Conservation (phyloP, 208 protist genomes). For the Trypanosomatidae sp. region DNA sequence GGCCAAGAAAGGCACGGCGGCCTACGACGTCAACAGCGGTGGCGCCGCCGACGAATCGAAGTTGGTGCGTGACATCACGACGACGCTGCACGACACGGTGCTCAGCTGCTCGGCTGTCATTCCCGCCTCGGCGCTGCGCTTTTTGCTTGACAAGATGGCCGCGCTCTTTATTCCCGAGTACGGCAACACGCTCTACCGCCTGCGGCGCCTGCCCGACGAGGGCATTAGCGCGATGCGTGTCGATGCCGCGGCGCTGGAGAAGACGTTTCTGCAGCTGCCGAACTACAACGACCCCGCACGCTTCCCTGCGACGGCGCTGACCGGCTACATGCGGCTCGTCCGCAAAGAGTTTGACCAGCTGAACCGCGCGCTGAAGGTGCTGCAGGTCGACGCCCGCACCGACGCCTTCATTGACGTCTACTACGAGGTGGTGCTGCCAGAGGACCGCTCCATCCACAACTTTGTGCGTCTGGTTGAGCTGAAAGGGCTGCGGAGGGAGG, state of each 20-base stretch:
- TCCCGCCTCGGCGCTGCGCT: slow-evolving; percentile 59
- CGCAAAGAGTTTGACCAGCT: slow-evolving; percentile 81
- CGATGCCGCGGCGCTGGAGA: slow-evolving; percentile 76
- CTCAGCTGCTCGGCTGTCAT: slow-evolving; percentile 68
- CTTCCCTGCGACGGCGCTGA: slow-evolving; percentile 49
- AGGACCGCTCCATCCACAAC: slow-evolving; percentile 87
- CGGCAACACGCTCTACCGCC: slow-evolving; percentile 70
- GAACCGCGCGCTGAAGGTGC: slow-evolving; percentile 83
- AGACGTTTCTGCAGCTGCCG: slow-evolving; percentile 78
- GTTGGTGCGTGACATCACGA: slow-evolving; percentile 60
- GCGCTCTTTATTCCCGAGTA: slow-evolving; percentile 65
- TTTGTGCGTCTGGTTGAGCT: slow-evolving; percentile 87
- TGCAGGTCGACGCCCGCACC: slow-evolving; percentile 74
- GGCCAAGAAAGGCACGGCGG: slow-evolving; percentile 5
- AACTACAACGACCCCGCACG: slow-evolving; percentile 87
- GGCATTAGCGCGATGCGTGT: slow-evolving; percentile 69
- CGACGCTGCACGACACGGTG: slow-evolving; percentile 60
- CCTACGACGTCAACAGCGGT: slow-evolving; percentile 14
- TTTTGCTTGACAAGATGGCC: slow-evolving; percentile 85
- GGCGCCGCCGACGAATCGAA: slow-evolving; percentile 54
- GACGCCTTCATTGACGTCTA: slow-evolving; percentile 86
- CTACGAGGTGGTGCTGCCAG: slow-evolving; percentile 75
- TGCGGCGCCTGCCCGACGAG: slow-evolving; percentile 54
- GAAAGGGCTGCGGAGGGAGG: slow-evolving; percentile 77
- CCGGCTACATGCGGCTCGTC: slow-evolving; percentile 76